Base-by-base conservation (phyloP, 164 flowering plant species). In the Vitis cinerea region DNA sequence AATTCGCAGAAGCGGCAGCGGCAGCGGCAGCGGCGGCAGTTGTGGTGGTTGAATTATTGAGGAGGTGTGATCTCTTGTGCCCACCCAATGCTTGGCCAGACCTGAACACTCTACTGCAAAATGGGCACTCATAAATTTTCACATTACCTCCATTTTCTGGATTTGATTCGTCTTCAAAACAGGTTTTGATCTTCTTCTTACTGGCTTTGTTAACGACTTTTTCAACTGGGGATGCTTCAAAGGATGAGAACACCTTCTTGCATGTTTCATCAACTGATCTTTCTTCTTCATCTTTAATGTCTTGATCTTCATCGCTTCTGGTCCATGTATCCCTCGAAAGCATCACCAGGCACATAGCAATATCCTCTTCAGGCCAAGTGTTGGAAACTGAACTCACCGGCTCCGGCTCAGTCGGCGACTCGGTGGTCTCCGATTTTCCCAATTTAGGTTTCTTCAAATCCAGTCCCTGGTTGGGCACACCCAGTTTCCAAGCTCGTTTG, bases 281-380 rank as follows among this genome's bases (percentile, higher is more conserved):
- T 57, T 53, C 14, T 37, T 17, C 54, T 49, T 49, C 37, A n/a
- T 58, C 1, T 3, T 50, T 48, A 12, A 55, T 51, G 29, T 44
- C 52, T 44, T 56, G 16, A 13, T 64, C 63, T 17, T 12, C 59
- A 10, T 61, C 65, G 30, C 30, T 72, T 68, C 23, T 48, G 56
- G 48, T 65, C 85, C 88, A 74, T 2, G 14, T 68, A 65, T 82
- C 87, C 57, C 83, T 80, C 0, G 89, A 86, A 10, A 86, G 79
- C 86, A 84, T 82, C 83, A 86, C 75, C 2, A 86, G 76, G 37
- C 81, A 82, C 63, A 72, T 67, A 11, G 89, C 89, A 2, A 79
- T 78, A 30, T 83, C 84, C 48, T 82, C 87, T 44, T 83, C 88
- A 1, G 81, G 80, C 1, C 77, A 61, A 31, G 77, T 63, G 52